phyloP scores from a whole-genome alignment of 1,139 yeast genomes.

The Spencermartinsiella ligniputridi region DNA sequence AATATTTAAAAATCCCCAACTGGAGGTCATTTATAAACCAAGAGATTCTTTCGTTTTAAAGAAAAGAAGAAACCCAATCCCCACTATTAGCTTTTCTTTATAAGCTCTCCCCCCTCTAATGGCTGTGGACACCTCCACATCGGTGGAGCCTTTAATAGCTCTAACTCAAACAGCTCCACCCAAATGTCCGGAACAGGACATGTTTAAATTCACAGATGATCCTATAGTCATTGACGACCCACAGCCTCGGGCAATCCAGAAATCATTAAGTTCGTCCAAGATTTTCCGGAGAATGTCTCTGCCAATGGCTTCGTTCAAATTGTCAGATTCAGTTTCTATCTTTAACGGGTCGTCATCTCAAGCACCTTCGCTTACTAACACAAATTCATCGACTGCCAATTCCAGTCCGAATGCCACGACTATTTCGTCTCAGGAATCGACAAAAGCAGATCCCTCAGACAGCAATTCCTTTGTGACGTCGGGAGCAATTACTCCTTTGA shows the following conservation, averaged over 20 bases:
- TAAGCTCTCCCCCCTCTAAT: no score
- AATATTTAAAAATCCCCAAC: no score
- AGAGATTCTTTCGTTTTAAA: no score
- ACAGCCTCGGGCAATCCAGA: no score
- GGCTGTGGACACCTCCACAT: no score
- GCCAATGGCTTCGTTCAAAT: not conserved
- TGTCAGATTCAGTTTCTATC: not conserved
- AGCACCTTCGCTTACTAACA: constrained; percentile 9
- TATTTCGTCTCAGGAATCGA: constrained; percentile 15
- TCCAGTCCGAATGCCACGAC: constrained; percentile 17
- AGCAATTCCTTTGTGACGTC: not conserved
- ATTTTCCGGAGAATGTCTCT: constrained; percentile 1
- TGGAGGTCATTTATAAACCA: no score
- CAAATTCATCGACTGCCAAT: constrained; percentile 11
- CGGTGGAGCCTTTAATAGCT: no score
- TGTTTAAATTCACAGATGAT: not conserved
- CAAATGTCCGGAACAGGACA: not conserved
- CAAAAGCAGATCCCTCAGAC: not conserved
- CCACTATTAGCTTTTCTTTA: no score
- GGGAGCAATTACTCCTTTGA: not conserved
- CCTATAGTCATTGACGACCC: no score
- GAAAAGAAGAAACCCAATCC: no score
- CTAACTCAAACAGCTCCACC: no score
- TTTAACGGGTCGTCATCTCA: constrained; percentile 5
- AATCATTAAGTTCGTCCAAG: not conserved